Conservation (phyloP, 768 basidiomycete species). For the Hypsizygus marmoreus region DNA sequence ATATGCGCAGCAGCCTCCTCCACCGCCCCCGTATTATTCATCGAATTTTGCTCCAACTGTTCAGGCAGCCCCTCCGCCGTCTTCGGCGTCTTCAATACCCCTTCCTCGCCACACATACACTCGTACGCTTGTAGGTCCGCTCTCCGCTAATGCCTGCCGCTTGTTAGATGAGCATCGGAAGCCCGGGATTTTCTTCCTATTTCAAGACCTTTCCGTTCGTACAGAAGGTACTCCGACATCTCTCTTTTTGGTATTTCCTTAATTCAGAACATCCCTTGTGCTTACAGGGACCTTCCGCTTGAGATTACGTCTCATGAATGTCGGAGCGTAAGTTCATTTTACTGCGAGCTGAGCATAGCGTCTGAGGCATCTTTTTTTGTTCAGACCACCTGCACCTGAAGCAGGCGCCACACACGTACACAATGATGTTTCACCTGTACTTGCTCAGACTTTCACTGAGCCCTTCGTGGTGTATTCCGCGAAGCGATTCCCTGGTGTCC, state of each 20-base stretch:
- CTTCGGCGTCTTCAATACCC: slow-evolving; percentile 18
- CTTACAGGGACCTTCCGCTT: slow-evolving; percentile 78
- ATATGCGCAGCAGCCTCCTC: slow-evolving; percentile 29
- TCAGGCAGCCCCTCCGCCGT: slow-evolving; percentile 9
- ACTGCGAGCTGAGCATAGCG: too few relatives aligned
- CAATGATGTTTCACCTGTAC: slow-evolving; percentile 69
- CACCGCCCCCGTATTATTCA: slow-evolving; percentile 25
- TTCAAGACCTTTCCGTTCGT: slow-evolving; percentile 91
- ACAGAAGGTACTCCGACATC: slow-evolving; percentile 68
- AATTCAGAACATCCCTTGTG: slow-evolving; percentile 8
- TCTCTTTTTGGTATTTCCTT: slow-evolving; percentile 3
- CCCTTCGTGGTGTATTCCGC: slow-evolving; percentile 88
- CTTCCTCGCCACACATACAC: slow-evolving; percentile 75
- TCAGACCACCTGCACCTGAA: slow-evolving; percentile 74
- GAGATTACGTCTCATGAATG: slow-evolving; percentile 84
- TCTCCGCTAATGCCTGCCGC: slow-evolving; percentile 84
- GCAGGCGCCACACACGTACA: slow-evolving; percentile 65
- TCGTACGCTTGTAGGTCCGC: slow-evolving; percentile 86
- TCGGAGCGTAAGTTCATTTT: slow-evolving; percentile 76
- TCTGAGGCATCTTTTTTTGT: too few relatives aligned
- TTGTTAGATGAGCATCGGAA: slow-evolving; percentile 84
- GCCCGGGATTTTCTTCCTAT: slow-evolving; percentile 91
- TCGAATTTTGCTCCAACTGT: slow-evolving; percentile 18
- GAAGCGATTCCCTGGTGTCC: slow-evolving; percentile 93
- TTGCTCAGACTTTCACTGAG: slow-evolving; percentile 83